A percentile compares a stretch with the other conserved stretches of the same genome.
These are phyloP conservation scores for Fusarium torulosum DNA, from an alignment of 2,329 filamentous ascomycete species.

Conservation along the genomic window DNA sequence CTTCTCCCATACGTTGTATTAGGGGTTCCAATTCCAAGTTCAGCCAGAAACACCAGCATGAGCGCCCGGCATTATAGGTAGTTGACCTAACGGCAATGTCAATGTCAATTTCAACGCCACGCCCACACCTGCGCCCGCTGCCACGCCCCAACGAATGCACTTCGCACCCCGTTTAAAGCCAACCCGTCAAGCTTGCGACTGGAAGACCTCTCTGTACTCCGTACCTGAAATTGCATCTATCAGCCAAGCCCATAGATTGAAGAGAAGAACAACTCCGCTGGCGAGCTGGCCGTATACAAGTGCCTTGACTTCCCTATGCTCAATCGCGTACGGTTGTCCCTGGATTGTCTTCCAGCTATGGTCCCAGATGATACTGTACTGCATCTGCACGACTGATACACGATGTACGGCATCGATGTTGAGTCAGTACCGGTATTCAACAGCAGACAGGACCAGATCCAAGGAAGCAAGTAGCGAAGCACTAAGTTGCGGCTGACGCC, in stretches of 20 bases:
- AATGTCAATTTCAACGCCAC: background rate
- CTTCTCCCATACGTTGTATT: constrained; percentile 17
- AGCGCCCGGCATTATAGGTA: constrained; percentile 9
- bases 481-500: constrained; percentile 32
- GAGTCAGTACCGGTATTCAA: constrained; percentile 21
- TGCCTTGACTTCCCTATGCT: too few species aligned
- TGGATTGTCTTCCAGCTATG: constrained; percentile 2
- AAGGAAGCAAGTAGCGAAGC: constrained; percentile 9
- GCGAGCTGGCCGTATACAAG: constrained; percentile 10
- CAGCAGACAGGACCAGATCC: constrained; percentile 28
- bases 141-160: constrained; percentile 27
- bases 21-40: constrained; percentile 21
- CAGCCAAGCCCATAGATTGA: constrained; percentile 4
- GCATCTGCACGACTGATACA: constrained; percentile 27
- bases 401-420: constrained; percentile 9
- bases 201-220: constrained; percentile 25
- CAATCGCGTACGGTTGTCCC: too few species aligned
- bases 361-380: background rate
- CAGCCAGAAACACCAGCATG: constrained; percentile 24
- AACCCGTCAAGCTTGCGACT: constrained; percentile 27
- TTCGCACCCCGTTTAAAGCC: constrained; percentile 17
- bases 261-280: constrained; percentile 2
- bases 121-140: background rate
- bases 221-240: constrained; percentile 16
- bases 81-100: constrained; percentile 6